Evolutionary conservation across 1,139 yeast species (phyloP).

Genomic region (Pichia sorboxylosa): DNA sequence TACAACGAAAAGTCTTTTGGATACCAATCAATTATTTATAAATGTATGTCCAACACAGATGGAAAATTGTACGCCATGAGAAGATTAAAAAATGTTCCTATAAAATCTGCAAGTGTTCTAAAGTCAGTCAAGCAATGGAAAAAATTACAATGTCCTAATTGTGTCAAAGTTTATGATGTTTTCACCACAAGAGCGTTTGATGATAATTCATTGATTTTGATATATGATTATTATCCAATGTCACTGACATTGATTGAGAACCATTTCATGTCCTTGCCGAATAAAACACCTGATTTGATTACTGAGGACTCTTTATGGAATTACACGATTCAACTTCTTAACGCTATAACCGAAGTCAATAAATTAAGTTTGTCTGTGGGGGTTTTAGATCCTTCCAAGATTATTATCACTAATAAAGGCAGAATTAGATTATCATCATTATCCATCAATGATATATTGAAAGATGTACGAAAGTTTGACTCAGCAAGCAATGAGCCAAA

Average conservation of each 20-base stretch:
- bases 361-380: conserved; percentile 51
- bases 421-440: conserved; percentile 61
- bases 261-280: conserved; percentile 32
- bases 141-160: conserved; percentile 39
- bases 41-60: conserved; percentile 68
- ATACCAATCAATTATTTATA: conserved; percentile 50
- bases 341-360: conserved; percentile 58
- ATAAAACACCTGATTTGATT: conserved; percentile 26
- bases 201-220: conserved; percentile 51
- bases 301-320: conserved; percentile 65
- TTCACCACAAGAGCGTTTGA: conserved; percentile 85
- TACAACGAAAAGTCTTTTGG: conserved; percentile 46
- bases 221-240: conserved; percentile 61
- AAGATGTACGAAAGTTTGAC: conserved; percentile 12
- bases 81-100: conserved; percentile 54
- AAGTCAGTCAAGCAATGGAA: conserved; percentile 42
- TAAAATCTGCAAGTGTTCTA: conserved; percentile 48
- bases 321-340: conserved; percentile 60
- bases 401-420: conserved; percentile 60
- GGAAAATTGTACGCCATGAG: conserved; percentile 72
- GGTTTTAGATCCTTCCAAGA: conserved; percentile 48
- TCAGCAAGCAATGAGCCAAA: neutral
- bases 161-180: conserved; percentile 65
- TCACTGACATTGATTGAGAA: conserved; percentile 46
- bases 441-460: conserved; percentile 61